Evolutionary conservation across 2,329 filamentous ascomycete species (phyloP).

Genomic region (Microdochium trichocladiopsis): DNA sequence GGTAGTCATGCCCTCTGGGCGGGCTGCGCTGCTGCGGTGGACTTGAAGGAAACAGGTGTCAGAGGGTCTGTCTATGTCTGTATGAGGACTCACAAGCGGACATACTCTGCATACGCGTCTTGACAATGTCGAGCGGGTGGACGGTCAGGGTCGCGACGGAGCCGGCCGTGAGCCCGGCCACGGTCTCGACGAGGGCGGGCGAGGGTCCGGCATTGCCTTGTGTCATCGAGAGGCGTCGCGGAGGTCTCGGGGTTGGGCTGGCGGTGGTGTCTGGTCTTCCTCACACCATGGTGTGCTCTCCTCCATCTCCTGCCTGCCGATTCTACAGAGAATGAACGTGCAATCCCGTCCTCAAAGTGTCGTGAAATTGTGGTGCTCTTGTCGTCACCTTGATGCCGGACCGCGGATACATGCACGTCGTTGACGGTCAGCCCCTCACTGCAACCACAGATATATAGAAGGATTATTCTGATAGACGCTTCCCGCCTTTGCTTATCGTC

Average conservation of each 20-base stretch:
- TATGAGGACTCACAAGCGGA: background rate
- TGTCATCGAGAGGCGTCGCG: slow-evolving; percentile 40
- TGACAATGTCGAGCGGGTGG: slow-evolving; percentile 91
- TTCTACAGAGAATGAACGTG: no score
- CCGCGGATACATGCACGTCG: no score
- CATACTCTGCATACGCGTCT: slow-evolving; percentile 92
- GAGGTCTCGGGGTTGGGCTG: background rate
- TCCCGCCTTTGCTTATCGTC: no score
- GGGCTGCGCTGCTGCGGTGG: slow-evolving; percentile 35
- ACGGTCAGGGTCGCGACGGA: slow-evolving; percentile 78
- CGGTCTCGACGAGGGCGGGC: slow-evolving; percentile 75
- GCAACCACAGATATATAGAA: no score
- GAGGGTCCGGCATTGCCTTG: slow-evolving; percentile 54
- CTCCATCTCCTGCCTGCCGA: no score
- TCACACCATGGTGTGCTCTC: background rate
- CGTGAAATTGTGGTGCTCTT: background rate
- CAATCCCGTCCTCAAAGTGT: background rate
- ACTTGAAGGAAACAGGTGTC: no score
- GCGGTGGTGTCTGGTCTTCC: background rate
- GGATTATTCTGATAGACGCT: no score
- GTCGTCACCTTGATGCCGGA: background rate
- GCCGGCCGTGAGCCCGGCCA: slow-evolving; percentile 86
- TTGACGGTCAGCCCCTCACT: no score
- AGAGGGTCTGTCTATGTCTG: background rate
- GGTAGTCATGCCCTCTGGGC: slow-evolving; percentile 35